Conservation (phyloP, 139 green algal genomes). For the Nannochloris sp. region DNA sequence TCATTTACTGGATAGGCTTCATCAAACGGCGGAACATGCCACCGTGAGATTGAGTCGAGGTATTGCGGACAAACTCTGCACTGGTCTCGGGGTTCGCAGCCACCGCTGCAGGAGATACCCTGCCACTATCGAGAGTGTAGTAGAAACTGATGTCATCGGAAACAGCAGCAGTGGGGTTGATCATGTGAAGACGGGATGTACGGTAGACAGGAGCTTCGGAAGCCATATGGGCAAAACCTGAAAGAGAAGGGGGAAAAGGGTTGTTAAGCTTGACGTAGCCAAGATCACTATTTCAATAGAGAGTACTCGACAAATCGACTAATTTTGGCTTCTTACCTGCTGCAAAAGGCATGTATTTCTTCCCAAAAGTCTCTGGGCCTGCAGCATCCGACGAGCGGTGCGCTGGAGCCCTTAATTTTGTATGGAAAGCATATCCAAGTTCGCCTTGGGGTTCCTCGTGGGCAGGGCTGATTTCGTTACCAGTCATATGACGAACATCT, state of each 20-base stretch:
- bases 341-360: slow-evolving; percentile 24
- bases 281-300: too few relatives aligned
- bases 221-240: slow-evolving; percentile 17
- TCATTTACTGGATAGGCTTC: slow-evolving; percentile 4
- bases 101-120: neutral
- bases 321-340: neutral
- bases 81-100: slow-evolving; percentile 2
- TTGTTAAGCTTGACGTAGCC: neutral
- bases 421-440: too few relatives aligned
- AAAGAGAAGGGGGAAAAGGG: neutral
- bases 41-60: neutral
- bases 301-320: neutral
- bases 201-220: slow-evolving; percentile 1
- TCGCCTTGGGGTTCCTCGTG: too few relatives aligned
- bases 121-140: slow-evolving; percentile 3
- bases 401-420: neutral
- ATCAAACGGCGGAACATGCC: slow-evolving; percentile 1
- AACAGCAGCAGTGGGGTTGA: slow-evolving; percentile 16
- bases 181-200: neutral
- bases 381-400: neutral
- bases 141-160: slow-evolving; percentile 17
- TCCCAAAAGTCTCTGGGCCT: slow-evolving; percentile 8
- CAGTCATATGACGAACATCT: too few relatives aligned
- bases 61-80: slow-evolving; percentile 26
- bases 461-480: too few relatives aligned